These are phyloP conservation scores for Parastagonospora avenae DNA, from an alignment of 2,329 filamentous ascomycete genomes.

Conservation along the genomic window DNA sequence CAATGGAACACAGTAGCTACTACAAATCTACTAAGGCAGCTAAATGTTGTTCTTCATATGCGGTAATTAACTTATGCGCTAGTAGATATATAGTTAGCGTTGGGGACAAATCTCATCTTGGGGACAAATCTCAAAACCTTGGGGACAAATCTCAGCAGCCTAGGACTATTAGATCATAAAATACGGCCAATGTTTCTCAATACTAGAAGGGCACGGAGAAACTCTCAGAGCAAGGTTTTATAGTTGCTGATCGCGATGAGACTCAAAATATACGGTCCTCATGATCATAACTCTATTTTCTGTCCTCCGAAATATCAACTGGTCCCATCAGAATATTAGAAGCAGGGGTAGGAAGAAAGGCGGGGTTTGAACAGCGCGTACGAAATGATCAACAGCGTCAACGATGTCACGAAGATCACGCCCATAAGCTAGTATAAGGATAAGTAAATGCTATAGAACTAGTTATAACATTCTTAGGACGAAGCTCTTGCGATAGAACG, in stretches of 20 bases:
- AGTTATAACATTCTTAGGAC: not conserved
- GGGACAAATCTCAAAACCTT: too few species aligned
- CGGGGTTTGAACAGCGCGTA: not conserved
- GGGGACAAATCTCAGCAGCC: too few species aligned
- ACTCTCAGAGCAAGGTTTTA: not conserved
- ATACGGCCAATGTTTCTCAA: not conserved
- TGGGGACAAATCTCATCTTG: too few species aligned
- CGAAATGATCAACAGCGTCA: constrained; percentile 1
- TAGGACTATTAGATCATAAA: not conserved
- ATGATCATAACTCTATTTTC: not conserved
- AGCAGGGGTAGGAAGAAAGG: not conserved
- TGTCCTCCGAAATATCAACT: not conserved
- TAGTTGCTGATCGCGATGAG: not conserved
- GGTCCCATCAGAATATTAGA: not conserved
- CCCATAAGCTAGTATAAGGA: constrained; percentile 1
- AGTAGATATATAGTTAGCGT: too few species aligned
- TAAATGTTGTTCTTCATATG: too few species aligned
- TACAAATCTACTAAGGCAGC: too few species aligned
- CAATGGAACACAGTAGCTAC: too few species aligned
- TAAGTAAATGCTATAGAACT: not conserved
- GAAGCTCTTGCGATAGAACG: not conserved
- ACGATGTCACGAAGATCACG: not conserved
- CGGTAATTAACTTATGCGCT: too few species aligned
- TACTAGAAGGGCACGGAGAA: not conserved
- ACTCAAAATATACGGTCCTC: not conserved